Conservation (phyloP, 495 filamentous ascomycete genomes). For the Penicillium verhagenii region DNA sequence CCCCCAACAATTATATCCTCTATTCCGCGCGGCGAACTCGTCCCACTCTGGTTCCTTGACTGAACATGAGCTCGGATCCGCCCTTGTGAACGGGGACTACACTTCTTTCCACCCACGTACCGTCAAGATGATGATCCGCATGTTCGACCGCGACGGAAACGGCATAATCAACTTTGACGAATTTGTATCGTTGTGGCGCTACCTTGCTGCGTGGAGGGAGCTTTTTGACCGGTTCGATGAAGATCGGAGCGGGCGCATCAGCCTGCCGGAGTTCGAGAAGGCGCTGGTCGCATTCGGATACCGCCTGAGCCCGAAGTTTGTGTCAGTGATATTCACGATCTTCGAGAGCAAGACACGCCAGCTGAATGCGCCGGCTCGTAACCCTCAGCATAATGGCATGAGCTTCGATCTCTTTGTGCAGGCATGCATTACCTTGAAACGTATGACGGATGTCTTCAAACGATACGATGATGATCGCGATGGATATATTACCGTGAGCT, state of each 20-base stretch:
- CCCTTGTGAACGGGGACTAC: conserved; percentile 95
- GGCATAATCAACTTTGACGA: conserved; percentile 93
- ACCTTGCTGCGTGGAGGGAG: conserved; percentile 87
- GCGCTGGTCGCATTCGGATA: conserved; percentile 95
- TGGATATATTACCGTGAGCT: conserved; percentile 82
- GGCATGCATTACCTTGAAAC: conserved; percentile 90
- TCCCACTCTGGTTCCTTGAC: conserved; percentile 76
- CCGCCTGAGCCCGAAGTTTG: conserved; percentile 77
- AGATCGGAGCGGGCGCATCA: conserved; percentile 84
- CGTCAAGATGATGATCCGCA: conserved; percentile 96
- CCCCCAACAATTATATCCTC: conserved; percentile 63
- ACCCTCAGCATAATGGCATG: conserved; percentile 60
- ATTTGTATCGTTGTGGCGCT: conserved; percentile 92
- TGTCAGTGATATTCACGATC: conserved; percentile 73
- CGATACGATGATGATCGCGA: conserved; percentile 96
- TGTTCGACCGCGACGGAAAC: conserved; percentile 89
- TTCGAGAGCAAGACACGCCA: conserved; percentile 53
- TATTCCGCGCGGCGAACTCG: conserved; percentile 92
- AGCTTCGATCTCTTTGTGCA: conserved; percentile 98
- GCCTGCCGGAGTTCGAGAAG: conserved; percentile 81
- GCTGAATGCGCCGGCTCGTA: conserved; percentile 24
- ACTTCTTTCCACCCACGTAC: conserved; percentile 94
- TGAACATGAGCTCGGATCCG: conserved; percentile 83
- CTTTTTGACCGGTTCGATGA: conserved; percentile 96
- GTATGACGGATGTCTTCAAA: conserved; percentile 99